These are phyloP conservation scores for Fusarium praegraminearum DNA, from an alignment of 2,329 filamentous ascomycete species.

Conservation along the genomic window DNA sequence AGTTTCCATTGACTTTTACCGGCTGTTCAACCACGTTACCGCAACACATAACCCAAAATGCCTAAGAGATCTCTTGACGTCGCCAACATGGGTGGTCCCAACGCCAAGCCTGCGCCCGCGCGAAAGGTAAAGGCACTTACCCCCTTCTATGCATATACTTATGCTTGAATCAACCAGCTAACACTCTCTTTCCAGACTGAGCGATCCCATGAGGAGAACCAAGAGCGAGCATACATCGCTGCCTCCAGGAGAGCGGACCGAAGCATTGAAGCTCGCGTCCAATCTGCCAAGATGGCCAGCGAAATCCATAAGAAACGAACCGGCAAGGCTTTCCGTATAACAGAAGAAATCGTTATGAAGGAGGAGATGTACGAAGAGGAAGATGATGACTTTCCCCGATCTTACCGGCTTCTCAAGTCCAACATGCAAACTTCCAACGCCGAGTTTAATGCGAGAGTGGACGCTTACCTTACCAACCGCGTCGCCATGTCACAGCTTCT, in stretches of 20 bases:
- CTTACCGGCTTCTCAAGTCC: slow-evolving; percentile 72
- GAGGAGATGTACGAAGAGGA: slow-evolving; percentile 98
- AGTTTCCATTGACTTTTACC: background rate
- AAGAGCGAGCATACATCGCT: slow-evolving; percentile 91
- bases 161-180: background rate
- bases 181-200: slow-evolving; percentile 66
- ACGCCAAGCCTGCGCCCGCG: slow-evolving; percentile 50
- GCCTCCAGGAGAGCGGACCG: slow-evolving; percentile 89
- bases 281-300: slow-evolving; percentile 89
- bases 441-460: slow-evolving; percentile 72
- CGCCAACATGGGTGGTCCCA: slow-evolving; percentile 39
- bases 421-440: slow-evolving; percentile 70
- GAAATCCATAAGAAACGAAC: slow-evolving; percentile 90
- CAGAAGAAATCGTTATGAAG: slow-evolving; percentile 85
- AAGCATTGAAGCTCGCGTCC: slow-evolving; percentile 86
- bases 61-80: slow-evolving; percentile 55
- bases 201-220: slow-evolving; percentile 83
- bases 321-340: slow-evolving; percentile 83
- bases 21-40: background rate
- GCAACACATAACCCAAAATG: slow-evolving; percentile 46
- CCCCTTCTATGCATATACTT: background rate
- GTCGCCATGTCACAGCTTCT: slow-evolving; percentile 59
- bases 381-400: slow-evolving; percentile 80
- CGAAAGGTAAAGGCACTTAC: slow-evolving; percentile 45
- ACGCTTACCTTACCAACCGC: slow-evolving; percentile 59